Evolutionary conservation across 2,329 filamentous ascomycete species (phyloP).

Genomic region (Xylaria digitata): DNA sequence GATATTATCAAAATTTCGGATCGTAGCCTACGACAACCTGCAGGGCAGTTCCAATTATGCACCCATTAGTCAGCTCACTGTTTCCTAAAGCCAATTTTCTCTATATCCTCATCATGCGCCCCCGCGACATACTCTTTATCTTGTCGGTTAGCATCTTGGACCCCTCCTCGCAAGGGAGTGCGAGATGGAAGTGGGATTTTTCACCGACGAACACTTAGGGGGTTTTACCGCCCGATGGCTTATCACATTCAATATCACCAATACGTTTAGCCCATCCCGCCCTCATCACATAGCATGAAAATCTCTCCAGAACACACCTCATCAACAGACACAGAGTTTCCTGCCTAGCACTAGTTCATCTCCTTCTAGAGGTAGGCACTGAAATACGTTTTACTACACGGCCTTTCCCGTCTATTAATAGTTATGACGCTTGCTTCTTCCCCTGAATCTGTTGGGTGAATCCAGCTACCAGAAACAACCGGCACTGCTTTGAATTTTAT

Average conservation of each 20-base stretch:
- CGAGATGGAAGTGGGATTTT: background rate
- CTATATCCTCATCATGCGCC: background rate
- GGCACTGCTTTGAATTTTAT: background rate
- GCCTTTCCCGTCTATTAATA: background rate
- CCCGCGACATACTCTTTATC: background rate
- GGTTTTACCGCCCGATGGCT: background rate
- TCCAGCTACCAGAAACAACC: background rate
- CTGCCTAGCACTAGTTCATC: background rate
- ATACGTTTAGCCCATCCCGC: background rate
- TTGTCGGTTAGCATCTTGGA: background rate
- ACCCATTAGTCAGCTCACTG: background rate
- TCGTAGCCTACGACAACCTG: background rate
- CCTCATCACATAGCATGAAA: background rate
- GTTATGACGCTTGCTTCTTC: background rate
- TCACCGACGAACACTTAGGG: background rate
- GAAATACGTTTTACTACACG: background rate
- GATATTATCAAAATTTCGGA: background rate
- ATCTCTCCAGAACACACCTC: background rate
- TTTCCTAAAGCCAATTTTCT: background rate
- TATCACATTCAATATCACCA: background rate
- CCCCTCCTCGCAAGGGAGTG: background rate
- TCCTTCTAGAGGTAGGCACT: background rate
- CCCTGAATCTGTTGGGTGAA: background rate
- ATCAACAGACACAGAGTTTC: background rate
- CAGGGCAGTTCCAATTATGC: background rate